Evolutionary conservation across 140 eudicot genomes (phyloP).

Genomic region (Stevia rebaudiana): DNA sequence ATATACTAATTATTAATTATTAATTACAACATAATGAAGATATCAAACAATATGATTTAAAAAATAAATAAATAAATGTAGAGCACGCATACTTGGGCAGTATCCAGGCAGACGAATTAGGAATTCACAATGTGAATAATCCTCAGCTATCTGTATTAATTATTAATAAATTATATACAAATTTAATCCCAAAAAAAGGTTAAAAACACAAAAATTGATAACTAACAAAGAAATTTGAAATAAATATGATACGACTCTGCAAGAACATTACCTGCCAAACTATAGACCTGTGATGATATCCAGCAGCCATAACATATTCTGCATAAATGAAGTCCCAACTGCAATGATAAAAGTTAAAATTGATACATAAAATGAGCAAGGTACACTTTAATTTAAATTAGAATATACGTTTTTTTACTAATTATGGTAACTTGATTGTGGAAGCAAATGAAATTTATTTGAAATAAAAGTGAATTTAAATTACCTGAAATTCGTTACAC

Average conservation of each 20-base stretch:
- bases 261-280: slow-evolving; percentile 81
- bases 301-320: slow-evolving; percentile 97
- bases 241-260: slow-evolving; percentile 1
- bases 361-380: slow-evolving; percentile 2
- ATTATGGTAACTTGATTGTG: not conserved
- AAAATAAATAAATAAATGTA: not conserved
- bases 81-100: slow-evolving; percentile 75
- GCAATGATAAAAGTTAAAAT: slow-evolving; percentile 18
- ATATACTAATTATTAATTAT: too few species aligned
- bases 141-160: slow-evolving; percentile 87
- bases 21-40: not conserved
- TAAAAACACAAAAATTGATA: not conserved
- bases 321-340: slow-evolving; percentile 99
- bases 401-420: not conserved
- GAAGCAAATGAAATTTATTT: not conserved
- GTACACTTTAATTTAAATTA: not conserved
- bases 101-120: slow-evolving; percentile 94
- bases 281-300: slow-evolving; percentile 81
- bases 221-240: slow-evolving; percentile 1
- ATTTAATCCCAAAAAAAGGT: too few species aligned
- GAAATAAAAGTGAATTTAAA: not conserved
- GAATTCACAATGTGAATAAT: slow-evolving; percentile 92
- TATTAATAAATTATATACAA: not conserved
- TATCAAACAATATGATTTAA: not conserved
- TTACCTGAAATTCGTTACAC: slow-evolving; percentile 96